These are phyloP conservation scores for Amoebophrya sp. DNA, from an alignment of 169 alveolate species.

Conservation along the genomic window DNA sequence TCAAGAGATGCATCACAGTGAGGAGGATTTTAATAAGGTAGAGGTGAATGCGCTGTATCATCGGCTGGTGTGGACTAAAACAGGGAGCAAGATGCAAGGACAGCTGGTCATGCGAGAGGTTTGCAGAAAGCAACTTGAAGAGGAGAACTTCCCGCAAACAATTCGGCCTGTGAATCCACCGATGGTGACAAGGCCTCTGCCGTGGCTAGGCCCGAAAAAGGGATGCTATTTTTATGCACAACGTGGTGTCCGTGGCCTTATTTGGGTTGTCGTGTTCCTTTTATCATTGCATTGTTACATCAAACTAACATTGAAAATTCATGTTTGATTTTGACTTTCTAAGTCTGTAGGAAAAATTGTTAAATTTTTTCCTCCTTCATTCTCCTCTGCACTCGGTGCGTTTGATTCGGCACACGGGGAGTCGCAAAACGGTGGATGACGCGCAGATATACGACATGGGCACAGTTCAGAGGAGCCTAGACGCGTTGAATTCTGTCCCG, in stretches of 20 bases:
- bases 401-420: not conserved
- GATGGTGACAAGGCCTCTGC: conserved; percentile 16
- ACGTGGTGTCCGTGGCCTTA: conserved; percentile 7
- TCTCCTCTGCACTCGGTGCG: conserved; percentile 22
- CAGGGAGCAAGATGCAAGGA: conserved; percentile 34
- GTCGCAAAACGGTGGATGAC: conserved; percentile 39
- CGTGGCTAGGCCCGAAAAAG: not conserved
- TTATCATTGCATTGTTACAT: too few species aligned
- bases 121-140: conserved; percentile 35
- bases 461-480: conserved; percentile 38
- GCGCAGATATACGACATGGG: conserved; percentile 35
- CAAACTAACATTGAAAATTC: too few species aligned
- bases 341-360: too few species aligned
- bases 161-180: conserved; percentile 23
- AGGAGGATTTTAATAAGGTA: conserved; percentile 21
- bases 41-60: conserved; percentile 44
- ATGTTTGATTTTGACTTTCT: too few species aligned
- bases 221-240: not conserved
- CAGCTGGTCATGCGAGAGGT: conserved; percentile 42
- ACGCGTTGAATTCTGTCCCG: conserved; percentile 43
- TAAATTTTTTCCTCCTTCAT: too few species aligned
- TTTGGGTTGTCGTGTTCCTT: too few species aligned
- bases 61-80: conserved; percentile 36
- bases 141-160: conserved; percentile 27
- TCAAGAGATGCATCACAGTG: conserved; percentile 32